Evolutionary conservation across 2,329 filamentous ascomycete genomes (phyloP).

Genomic region (Aspergillus felis): DNA sequence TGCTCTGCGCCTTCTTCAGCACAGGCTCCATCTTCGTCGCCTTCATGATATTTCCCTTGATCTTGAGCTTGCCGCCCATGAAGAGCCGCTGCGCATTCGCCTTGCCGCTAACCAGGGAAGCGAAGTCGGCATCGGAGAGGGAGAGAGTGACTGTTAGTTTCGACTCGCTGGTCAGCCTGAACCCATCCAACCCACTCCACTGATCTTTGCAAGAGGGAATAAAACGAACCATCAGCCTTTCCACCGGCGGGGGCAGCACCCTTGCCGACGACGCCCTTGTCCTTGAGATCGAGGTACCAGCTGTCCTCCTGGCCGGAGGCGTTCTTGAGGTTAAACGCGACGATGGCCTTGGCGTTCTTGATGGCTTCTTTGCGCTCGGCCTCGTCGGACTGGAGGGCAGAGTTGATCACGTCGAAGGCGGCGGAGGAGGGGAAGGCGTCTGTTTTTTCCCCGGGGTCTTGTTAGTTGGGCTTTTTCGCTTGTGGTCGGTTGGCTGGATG

Average conservation of each 20-base stretch:
- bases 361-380: constrained; percentile 80
- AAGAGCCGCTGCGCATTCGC: constrained; percentile 93
- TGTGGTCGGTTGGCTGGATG: background rate
- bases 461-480: background rate
- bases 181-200: background rate
- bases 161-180: background rate
- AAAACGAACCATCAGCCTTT: constrained; percentile 72
- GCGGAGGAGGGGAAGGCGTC: constrained; percentile 83
- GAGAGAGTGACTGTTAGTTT: constrained; percentile 67
- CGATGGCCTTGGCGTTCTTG: constrained; percentile 81
- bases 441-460: constrained; percentile 33
- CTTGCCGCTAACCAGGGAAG: constrained; percentile 75
- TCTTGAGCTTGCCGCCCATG: constrained; percentile 98
- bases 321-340: constrained; percentile 93
- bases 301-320: constrained; percentile 69
- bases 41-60: constrained; percentile 98
- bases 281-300: constrained; percentile 96
- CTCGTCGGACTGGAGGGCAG: constrained; percentile 63
- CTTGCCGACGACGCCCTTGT: constrained; percentile 75
- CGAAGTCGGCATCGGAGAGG: constrained; percentile 83
- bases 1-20: constrained; percentile 78
- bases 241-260: constrained; percentile 64
- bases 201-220: background rate
- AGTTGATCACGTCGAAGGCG: constrained; percentile 85
- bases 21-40: constrained; percentile 92